These are phyloP conservation scores for Bolboschoenus planiculmis DNA, from an alignment of 176 grass and related monocot species.

Conservation along the genomic window DNA sequence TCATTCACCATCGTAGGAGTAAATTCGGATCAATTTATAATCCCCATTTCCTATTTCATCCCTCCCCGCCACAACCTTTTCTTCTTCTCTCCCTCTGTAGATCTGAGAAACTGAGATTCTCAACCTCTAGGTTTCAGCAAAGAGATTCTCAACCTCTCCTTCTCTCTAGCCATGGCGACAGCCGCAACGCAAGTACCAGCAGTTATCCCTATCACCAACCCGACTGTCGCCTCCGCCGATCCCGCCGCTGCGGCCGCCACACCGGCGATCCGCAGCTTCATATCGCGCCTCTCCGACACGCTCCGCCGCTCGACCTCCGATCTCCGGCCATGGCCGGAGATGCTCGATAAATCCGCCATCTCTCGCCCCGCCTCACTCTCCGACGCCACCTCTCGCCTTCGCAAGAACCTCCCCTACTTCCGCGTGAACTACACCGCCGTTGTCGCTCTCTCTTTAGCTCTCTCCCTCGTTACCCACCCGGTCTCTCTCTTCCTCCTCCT, in stretches of 20 bases:
- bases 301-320: slow-evolving; percentile 25
- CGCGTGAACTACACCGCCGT: slow-evolving; percentile 69
- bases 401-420: slow-evolving; percentile 78
- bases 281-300: slow-evolving; percentile 22
- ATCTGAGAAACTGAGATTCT: slow-evolving; percentile 14
- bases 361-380: slow-evolving; percentile 25
- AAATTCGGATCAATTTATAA: not conserved
- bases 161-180: slow-evolving; percentile 17
- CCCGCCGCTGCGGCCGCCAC: not conserved
- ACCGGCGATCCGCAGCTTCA: slow-evolving; percentile 16
- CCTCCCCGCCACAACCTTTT: not conserved
- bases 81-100: not conserved
- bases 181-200: slow-evolving; percentile 23
- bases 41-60: not conserved
- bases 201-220: slow-evolving; percentile 2
- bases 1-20: not conserved
- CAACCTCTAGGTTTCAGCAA: too few species aligned
- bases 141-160: too few species aligned
- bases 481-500: slow-evolving; percentile 41
- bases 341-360: slow-evolving; percentile 30
- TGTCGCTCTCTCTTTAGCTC: slow-evolving; percentile 31
- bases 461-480: slow-evolving; percentile 45
- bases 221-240: not conserved
- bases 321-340: slow-evolving; percentile 33
- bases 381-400: slow-evolving; percentile 43